Base-by-base conservation (phyloP, 345 rosid genomes). In the Euclidium syriacum region DNA sequence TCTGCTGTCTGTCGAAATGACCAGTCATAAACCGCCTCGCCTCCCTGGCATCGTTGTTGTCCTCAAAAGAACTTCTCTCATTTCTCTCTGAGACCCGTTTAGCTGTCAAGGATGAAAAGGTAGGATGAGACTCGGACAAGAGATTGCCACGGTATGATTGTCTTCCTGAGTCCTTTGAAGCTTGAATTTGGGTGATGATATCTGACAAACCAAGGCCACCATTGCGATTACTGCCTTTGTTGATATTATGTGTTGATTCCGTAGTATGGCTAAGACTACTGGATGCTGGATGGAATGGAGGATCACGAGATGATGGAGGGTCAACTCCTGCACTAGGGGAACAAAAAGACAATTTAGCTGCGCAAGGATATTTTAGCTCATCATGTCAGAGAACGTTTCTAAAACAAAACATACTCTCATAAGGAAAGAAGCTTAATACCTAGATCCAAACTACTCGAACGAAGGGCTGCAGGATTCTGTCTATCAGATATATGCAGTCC, bases 221-320 rank as follows among this genome's bases (percentile, higher is more conserved):
- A 83, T 76, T 90, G 74, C 81, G 92, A 70, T 56, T 85, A 60
- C 80, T 66, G 64, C 84, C 81, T 79, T 81, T 87, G 58, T 46
- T 60, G 38, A 75, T 68, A 56, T 62, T 75, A 68, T 80, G 57
- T 44, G 75, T 75, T 67, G 95, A 78, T 64, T 87, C 96, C 48
- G 75, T 65, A 41, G 71, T 62, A 63, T 80, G 70, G 67, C 83
- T 61, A 70, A 78, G 79, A 67, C 73, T 80, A 72, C 72, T 78
- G 38, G 99, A 85, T 62, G 88, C 95, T 41, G 88, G 79, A 33
- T 88, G 96, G 67, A 79, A 85, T 42, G 90, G 91, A 52, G 95
- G 95, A 80, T 89, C 91, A 72, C 96, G 97, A 76, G 99, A 85
- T 27, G 99, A 94, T 84, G 97, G 97, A 90, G 96, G 85, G 88